Evolutionary conservation across 2,329 filamentous ascomycete genomes (phyloP).

Genomic region (Cladophialophora yegresii): DNA sequence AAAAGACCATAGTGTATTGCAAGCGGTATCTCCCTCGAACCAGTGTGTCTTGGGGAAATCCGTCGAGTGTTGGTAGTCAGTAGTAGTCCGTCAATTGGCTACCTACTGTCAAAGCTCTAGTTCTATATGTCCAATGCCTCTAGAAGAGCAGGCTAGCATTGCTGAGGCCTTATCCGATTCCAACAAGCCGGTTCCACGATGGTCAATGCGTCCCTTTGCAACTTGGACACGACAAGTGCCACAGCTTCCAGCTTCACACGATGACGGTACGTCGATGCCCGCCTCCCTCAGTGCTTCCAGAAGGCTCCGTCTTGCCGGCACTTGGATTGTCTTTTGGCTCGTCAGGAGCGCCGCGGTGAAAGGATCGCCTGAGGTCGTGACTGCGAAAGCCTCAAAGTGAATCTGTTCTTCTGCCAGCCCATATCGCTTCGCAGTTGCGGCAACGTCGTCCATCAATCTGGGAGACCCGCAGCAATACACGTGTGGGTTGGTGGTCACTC

Average conservation of each 20-base stretch:
- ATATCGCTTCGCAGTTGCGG: slow-evolving; percentile 8
- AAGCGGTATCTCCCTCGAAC: too few relatives aligned
- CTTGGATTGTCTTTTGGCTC: slow-evolving; percentile 11
- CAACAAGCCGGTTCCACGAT: slow-evolving; percentile 11
- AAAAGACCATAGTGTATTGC: too few relatives aligned
- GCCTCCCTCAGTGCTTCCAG: slow-evolving; percentile 9
- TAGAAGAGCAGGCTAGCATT: slow-evolving; percentile 12
- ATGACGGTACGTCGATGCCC: slow-evolving; percentile 11
- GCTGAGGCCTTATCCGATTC: slow-evolving; percentile 10
- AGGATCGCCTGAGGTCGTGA: slow-evolving; percentile 7
- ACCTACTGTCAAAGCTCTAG: slow-evolving; percentile 4
- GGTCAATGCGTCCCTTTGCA: slow-evolving; percentile 12
- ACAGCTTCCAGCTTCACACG: slow-evolving; percentile 12
- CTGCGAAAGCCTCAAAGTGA: slow-evolving; percentile 8
- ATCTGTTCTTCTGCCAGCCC: slow-evolving; percentile 8
- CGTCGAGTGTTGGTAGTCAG: too few relatives aligned
- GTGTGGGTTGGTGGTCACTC: slow-evolving; percentile 11
- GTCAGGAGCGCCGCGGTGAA: slow-evolving; percentile 7
- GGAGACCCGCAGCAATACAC: slow-evolving; percentile 9
- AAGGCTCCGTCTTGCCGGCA: slow-evolving; percentile 1
- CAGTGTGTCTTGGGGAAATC: too few relatives aligned
- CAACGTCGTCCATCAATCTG: slow-evolving; percentile 13
- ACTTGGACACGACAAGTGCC: slow-evolving; percentile 12
- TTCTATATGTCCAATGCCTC: slow-evolving; percentile 14
- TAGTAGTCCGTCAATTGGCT: too few relatives aligned